Evolutionary conservation across 2,329 filamentous ascomycete species (phyloP).

Genomic region (Dothidotthia symphoricarpi): DNA sequence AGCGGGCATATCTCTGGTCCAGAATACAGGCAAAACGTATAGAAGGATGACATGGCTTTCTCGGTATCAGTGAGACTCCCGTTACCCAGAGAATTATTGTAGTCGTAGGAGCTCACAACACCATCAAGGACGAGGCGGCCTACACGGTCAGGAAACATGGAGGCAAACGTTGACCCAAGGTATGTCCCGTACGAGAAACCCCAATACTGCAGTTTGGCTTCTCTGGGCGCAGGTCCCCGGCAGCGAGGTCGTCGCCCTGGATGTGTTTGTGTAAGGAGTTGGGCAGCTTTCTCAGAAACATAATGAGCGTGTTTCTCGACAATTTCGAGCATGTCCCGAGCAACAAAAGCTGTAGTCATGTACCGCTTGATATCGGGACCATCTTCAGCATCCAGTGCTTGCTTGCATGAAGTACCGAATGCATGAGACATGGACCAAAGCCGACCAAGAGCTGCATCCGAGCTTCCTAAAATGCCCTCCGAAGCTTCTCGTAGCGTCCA

Average conservation of each 20-base stretch:
- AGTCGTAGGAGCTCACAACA: slow-evolving; percentile 43
- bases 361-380: slow-evolving; percentile 44
- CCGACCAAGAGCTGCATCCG: slow-evolving; percentile 44
- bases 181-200: slow-evolving; percentile 53
- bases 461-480: slow-evolving; percentile 43
- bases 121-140: slow-evolving; percentile 45
- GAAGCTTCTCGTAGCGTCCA: slow-evolving; percentile 40
- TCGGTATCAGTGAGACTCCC: slow-evolving; percentile 47
- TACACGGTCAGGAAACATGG: slow-evolving; percentile 42
- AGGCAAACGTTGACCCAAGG: slow-evolving; percentile 40
- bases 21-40: slow-evolving; percentile 45
- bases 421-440: slow-evolving; percentile 45
- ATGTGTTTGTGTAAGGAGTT: slow-evolving; percentile 2
- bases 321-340: slow-evolving; percentile 52
- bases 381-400: slow-evolving; percentile 21
- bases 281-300: slow-evolving; percentile 12
- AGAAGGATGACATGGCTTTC: slow-evolving; percentile 46
- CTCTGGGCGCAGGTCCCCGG: slow-evolving; percentile 4
- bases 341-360: slow-evolving; percentile 49
- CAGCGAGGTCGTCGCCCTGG: not conserved
- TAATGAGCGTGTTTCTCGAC: slow-evolving; percentile 46
- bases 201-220: slow-evolving; percentile 44
- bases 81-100: slow-evolving; percentile 39
- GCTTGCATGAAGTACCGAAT: slow-evolving; percentile 31
- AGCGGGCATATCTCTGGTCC: slow-evolving; percentile 45